phyloP scores from a whole-genome alignment of 2,329 filamentous ascomycete species.

The Fusarium armeniacum region DNA sequence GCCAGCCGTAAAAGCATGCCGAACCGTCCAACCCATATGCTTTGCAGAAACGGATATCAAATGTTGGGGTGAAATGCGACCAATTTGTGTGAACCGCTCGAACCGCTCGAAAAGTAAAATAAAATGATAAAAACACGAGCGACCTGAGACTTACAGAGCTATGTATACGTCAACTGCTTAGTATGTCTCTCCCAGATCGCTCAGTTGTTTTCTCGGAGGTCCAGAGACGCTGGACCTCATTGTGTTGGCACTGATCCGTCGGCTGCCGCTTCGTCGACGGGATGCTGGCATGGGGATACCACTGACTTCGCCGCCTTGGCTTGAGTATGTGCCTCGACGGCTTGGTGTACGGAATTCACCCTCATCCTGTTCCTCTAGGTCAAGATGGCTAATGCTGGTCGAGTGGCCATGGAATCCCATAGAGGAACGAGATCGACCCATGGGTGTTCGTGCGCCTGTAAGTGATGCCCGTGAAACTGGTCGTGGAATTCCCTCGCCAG shows the following conservation, averaged over 20 bases:
- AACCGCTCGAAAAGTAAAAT: slow-evolving; percentile 45
- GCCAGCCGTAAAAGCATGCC: slow-evolving; percentile 50
- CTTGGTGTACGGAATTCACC: slow-evolving; percentile 65
- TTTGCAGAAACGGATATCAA: slow-evolving; percentile 45
- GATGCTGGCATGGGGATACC: slow-evolving; percentile 62
- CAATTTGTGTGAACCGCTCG: slow-evolving; percentile 40
- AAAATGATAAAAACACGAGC: slow-evolving; percentile 40
- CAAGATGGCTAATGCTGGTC: slow-evolving; percentile 69
- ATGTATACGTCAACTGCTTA: slow-evolving; percentile 49
- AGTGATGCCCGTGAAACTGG: slow-evolving; percentile 76
- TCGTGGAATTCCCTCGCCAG: slow-evolving; percentile 66
- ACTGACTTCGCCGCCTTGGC: slow-evolving; percentile 60
- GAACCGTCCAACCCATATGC: slow-evolving; percentile 39
- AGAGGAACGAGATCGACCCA: slow-evolving; percentile 79
- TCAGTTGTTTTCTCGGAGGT: slow-evolving; percentile 57
- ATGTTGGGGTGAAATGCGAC: slow-evolving; percentile 42
- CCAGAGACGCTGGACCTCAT: slow-evolving; percentile 53
- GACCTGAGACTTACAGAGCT: slow-evolving; percentile 27
- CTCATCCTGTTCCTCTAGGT: slow-evolving; percentile 61
- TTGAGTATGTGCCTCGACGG: slow-evolving; percentile 66
- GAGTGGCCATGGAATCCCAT: slow-evolving; percentile 74
- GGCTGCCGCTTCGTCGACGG: slow-evolving; percentile 61
- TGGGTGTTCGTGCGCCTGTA: slow-evolving; percentile 72
- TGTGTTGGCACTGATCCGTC: slow-evolving; percentile 58
- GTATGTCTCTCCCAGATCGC: slow-evolving; percentile 69